Evolutionary conservation across 129 eudicot species (phyloP).

Genomic region (Centaurea solstitialis): DNA sequence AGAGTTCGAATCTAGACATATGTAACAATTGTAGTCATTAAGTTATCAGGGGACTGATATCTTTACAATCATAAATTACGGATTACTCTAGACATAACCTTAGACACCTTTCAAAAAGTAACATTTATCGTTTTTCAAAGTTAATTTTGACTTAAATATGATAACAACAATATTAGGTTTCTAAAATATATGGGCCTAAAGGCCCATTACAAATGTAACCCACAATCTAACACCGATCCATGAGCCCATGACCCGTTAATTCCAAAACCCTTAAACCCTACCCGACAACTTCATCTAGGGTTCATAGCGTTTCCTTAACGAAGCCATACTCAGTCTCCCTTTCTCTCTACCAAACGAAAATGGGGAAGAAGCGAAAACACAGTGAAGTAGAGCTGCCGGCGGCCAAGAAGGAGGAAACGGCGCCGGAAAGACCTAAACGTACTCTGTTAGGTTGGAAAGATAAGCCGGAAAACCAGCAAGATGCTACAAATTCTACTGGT

Average conservation of each 20-base stretch:
- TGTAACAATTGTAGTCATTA: too few species aligned
- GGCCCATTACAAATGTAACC: background rate
- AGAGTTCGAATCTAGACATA: too few species aligned
- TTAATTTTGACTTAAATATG: too few species aligned
- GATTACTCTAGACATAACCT: too few species aligned
- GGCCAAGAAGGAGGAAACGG: slow-evolving; percentile 49
- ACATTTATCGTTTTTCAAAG: too few species aligned
- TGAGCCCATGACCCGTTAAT: background rate
- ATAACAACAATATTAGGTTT: too few species aligned
- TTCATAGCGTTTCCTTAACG: background rate
- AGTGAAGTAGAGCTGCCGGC: slow-evolving; percentile 33
- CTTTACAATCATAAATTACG: too few species aligned
- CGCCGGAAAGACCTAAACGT: slow-evolving; percentile 75
- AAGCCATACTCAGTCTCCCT: background rate
- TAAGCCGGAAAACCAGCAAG: slow-evolving; percentile 28
- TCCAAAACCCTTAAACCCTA: background rate
- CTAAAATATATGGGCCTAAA: background rate
- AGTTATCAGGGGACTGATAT: too few species aligned
- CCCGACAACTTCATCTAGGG: background rate
- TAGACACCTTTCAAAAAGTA: too few species aligned
- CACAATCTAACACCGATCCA: background rate
- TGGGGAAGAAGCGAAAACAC: slow-evolving; percentile 92
- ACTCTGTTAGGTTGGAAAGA: slow-evolving; percentile 88
- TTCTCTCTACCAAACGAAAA: slow-evolving; percentile 4
- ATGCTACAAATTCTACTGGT: slow-evolving; percentile 16